Conservation (phyloP, 208 protist genomes). For the Tetramitus jugosus region DNA sequence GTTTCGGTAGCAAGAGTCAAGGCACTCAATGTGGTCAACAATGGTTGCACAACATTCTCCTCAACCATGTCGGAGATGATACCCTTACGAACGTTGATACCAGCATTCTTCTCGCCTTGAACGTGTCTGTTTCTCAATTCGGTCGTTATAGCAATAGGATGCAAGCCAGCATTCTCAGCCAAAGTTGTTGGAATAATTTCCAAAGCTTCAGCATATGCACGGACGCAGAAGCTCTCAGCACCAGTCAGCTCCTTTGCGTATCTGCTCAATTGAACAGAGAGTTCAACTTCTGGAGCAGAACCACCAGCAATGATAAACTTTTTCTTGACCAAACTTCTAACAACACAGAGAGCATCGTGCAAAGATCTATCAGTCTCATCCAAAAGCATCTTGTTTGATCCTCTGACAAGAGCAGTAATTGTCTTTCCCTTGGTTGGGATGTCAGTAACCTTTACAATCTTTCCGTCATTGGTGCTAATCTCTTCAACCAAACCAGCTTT, state of each 20-base stretch:
- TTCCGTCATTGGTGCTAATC: slow-evolving; percentile 67
- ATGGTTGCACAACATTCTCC: slow-evolving; percentile 95
- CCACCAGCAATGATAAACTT: slow-evolving; percentile 86
- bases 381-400: slow-evolving; percentile 89
- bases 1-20: slow-evolving; percentile 95
- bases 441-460: slow-evolving; percentile 88
- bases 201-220: slow-evolving; percentile 91
- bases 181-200: slow-evolving; percentile 97
- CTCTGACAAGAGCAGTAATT: slow-evolving; percentile 87
- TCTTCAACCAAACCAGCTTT: slow-evolving; percentile 69
- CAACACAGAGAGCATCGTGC: slow-evolving; percentile 99
- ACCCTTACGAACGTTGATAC: slow-evolving; percentile 91
- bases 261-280: slow-evolving; percentile 75
- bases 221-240: slow-evolving; percentile 79
- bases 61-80: slow-evolving; percentile 93
- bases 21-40: slow-evolving; percentile 87
- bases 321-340: slow-evolving; percentile 97
- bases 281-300: slow-evolving; percentile 90
- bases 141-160: slow-evolving; percentile 95
- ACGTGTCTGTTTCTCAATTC: slow-evolving; percentile 90
- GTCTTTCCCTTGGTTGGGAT: slow-evolving; percentile 76
- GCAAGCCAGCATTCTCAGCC: slow-evolving; percentile 97
- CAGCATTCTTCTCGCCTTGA: slow-evolving; percentile 68
- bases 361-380: slow-evolving; percentile 96
- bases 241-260: slow-evolving; percentile 76